These are phyloP conservation scores for Fusarium bulbicola DNA, from an alignment of 2,329 filamentous ascomycete species.

Conservation along the genomic window DNA sequence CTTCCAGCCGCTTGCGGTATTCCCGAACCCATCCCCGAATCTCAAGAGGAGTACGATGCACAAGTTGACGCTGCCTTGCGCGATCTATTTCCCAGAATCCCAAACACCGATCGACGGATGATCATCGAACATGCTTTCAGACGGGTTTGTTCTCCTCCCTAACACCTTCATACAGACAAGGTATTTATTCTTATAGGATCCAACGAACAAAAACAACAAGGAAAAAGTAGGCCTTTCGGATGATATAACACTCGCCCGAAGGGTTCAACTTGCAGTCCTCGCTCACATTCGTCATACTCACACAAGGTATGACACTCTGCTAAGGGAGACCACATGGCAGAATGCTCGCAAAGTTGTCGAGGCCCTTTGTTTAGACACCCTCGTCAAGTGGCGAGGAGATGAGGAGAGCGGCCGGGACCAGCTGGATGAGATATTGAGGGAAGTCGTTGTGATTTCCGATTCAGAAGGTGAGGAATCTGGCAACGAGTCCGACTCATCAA, in stretches of 20 bases:
- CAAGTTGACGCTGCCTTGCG: conserved; percentile 70
- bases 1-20: conserved; percentile 41
- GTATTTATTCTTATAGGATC: conserved; percentile 52
- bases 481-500: conserved; percentile 49
- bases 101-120: conserved; percentile 69
- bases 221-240: conserved; percentile 67
- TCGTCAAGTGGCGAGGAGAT: conserved; percentile 77
- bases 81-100: conserved; percentile 72
- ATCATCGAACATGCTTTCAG: conserved; percentile 72
- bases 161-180: not conserved
- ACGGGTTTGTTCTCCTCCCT: conserved; percentile 57
- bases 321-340: conserved; percentile 66
- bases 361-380: conserved; percentile 67
- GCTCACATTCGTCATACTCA: conserved; percentile 74
- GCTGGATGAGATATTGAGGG: conserved; percentile 71
- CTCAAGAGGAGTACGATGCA: conserved; percentile 67
- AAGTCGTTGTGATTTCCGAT: conserved; percentile 74
- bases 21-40: conserved; percentile 68
- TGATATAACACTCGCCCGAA: conserved; percentile 65
- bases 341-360: conserved; percentile 71
- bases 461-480: conserved; percentile 59
- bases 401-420: conserved; percentile 75
- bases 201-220: conserved; percentile 60
- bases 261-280: conserved; percentile 71
- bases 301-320: conserved; percentile 70